Percentiles rank a stretch among this genome's conserved stretches.
phyloP scores from a whole-genome alignment of 1,139 yeast genomes.

The Debaryomyces subglobosus region DNA sequence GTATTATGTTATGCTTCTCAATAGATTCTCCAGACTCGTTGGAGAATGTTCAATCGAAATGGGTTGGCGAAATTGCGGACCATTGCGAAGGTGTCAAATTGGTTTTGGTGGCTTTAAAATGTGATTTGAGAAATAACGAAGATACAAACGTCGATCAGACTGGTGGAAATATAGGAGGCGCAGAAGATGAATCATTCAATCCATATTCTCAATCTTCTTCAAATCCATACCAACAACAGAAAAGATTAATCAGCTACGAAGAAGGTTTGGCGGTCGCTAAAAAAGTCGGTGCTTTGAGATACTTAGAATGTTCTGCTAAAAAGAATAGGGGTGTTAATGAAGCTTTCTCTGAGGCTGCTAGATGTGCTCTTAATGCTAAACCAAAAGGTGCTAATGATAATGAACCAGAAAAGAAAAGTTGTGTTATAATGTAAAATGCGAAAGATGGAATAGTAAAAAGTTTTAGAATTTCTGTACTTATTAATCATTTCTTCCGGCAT shows the following conservation, averaged over 20 bases:
- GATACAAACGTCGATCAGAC: constrained; percentile 34
- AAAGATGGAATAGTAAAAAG: not conserved
- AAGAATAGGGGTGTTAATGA: constrained; percentile 94
- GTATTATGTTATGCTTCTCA: constrained; percentile 94
- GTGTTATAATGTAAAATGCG: constrained; percentile 39
- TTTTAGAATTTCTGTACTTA: not conserved
- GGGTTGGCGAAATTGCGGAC: constrained; percentile 97
- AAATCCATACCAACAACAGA: constrained; percentile 44
- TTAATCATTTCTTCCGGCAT: not conserved
- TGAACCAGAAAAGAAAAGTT: constrained; percentile 46
- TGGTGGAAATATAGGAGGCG: constrained; percentile 30
- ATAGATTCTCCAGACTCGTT: constrained; percentile 93
- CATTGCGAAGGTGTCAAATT: constrained; percentile 96
- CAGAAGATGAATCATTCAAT: constrained; percentile 42
- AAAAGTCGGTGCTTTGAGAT: constrained; percentile 80
- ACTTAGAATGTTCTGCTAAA: constrained; percentile 92
- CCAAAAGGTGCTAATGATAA: constrained; percentile 72
- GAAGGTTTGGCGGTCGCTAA: constrained; percentile 67
- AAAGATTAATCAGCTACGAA: constrained; percentile 55
- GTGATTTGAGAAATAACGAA: constrained; percentile 74
- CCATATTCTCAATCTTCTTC: constrained; percentile 30
- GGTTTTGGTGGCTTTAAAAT: constrained; percentile 90
- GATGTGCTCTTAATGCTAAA: constrained; percentile 90
- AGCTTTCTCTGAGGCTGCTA: constrained; percentile 95
- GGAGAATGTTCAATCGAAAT: constrained; percentile 89